Evolutionary conservation across 2,329 filamentous ascomycete genomes (phyloP), one percentile per base, ranked within the genome.

Genomic region (Phoma sp.): DNA sequence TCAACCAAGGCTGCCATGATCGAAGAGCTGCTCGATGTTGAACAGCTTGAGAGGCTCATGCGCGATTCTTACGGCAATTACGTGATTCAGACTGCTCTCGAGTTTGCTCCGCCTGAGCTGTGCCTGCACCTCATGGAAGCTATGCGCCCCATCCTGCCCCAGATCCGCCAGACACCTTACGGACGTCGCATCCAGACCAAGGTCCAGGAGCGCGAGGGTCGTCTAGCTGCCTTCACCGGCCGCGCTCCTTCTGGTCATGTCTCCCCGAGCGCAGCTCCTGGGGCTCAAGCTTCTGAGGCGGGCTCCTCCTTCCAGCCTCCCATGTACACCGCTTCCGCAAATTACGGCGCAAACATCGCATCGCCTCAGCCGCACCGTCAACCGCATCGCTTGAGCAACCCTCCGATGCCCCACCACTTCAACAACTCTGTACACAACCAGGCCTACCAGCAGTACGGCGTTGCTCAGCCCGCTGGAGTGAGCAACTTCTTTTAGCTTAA

Each of bases 11-110:
- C 92, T 66, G 82, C 88, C 75, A 88, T 99, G 77, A 89, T 97
- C 55, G 85, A 90, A 32, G 95, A 98, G 79, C 88, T 99, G 71
- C 81, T 89, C 44, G 74, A 78, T 8, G 84, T 88, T 3, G 83
- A 83, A 54, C 92, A 96, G 77, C 88, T 98, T 59, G 92, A 97
- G 69, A 88, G 88, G 62, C 87, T 97, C 64, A 85, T 99, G 55
- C 90, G 92, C 37, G 95, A 99, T 76, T 92, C 89, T 0, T 99
- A 91, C 71, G 95, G 92, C 74, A 99, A 99, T 79, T 99, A 99
- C 70, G 95, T 99, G 62, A 91, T 99, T 35, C 95, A 99, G 81
- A 99, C 95, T 35, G 93, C 95, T 25, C 69, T 77, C 48, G 74
- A 76, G 67, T 75, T 73, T 48, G 71, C 71, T 38, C 72, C 66